Base-by-base conservation (phyloP, 176 grass and related monocot genomes). In the Ampelocalamus luodianensis region DNA sequence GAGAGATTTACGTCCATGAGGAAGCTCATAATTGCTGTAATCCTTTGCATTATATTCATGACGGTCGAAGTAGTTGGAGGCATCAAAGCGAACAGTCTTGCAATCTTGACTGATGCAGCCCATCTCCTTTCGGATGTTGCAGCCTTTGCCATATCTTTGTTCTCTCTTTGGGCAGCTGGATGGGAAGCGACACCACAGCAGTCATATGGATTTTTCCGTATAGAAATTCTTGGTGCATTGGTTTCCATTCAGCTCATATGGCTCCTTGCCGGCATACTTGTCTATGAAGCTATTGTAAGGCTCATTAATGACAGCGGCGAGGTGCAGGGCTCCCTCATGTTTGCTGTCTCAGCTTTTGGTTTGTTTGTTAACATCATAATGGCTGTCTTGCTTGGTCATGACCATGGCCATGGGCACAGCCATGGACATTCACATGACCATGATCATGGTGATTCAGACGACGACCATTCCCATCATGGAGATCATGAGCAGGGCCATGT, bases 241-340 rank as follows among this genome's bases (percentile, higher is more conserved):
- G 93, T 99, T 68, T 99, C 97, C 27, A 99, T 99, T 65, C 97
- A 99, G 71, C 85, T 99, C 76, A 99, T 99, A 83, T 99, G 97
- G 93, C 86, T 99, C 20, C 85, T 99, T 59, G 93, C 97, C 24
- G 97, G 97, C 18, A 96, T 99, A 86, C 79, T 99, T 12, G 97
- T 99, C 27, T 99, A 96, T 46, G 97, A 99, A 80, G 97, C 97
- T 73, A 89, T 99, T 73, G 92, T 50, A 26, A 90, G 97, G 83
- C 89, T 99, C 42, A 86, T 99, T 38, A 77, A 86, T 85, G 90
- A 94, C 14, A 94, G 54, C 1, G 93, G 93, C 0, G 91, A 90
- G 64, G 97, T 99, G 15, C 90, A 96, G 68, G 97, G 97, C 34
- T 92, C 83, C 54, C 87, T 99, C 38, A 99, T 99, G 97, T 99